Conservation (phyloP, 2,329 filamentous ascomycete species). For the Aspergillus novoparasiticus region DNA sequence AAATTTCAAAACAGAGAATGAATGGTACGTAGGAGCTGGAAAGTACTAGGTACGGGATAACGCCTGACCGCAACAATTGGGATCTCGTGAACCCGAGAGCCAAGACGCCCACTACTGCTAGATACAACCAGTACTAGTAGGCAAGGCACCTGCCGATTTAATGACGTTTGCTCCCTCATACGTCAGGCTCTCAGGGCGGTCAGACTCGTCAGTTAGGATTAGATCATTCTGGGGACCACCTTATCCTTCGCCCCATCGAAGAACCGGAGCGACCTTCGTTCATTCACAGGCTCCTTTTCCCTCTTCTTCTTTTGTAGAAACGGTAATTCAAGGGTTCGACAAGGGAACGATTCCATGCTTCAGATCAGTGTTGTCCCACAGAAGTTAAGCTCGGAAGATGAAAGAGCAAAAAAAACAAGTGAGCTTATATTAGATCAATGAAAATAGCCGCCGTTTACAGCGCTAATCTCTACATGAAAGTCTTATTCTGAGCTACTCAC, state of each 20-base stretch:
- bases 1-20: neutral
- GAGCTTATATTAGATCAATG: neutral
- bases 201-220: neutral
- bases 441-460: neutral
- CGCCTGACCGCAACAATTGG: neutral
- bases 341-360: neutral
- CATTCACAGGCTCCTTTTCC: neutral
- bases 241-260: neutral
- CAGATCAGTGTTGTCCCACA: neutral
- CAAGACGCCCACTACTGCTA: neutral
- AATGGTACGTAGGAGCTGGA: neutral
- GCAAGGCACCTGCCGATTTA: neutral
- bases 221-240: conserved; percentile 1
- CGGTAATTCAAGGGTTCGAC: neutral
- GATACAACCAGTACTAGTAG: neutral
- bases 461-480: neutral
- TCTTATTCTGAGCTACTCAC: neutral
- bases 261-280: neutral
- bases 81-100: neutral
- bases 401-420: neutral
- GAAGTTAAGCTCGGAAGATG: neutral
- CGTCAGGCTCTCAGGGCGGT: conserved; percentile 8
- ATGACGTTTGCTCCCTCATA: conserved; percentile 1
- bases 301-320: neutral
- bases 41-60: neutral